Percentiles rank a stretch among this genome's conserved stretches.
Evolutionary conservation across 2,329 filamentous ascomycete species (phyloP).

Genomic region (Penicillium sp.): DNA sequence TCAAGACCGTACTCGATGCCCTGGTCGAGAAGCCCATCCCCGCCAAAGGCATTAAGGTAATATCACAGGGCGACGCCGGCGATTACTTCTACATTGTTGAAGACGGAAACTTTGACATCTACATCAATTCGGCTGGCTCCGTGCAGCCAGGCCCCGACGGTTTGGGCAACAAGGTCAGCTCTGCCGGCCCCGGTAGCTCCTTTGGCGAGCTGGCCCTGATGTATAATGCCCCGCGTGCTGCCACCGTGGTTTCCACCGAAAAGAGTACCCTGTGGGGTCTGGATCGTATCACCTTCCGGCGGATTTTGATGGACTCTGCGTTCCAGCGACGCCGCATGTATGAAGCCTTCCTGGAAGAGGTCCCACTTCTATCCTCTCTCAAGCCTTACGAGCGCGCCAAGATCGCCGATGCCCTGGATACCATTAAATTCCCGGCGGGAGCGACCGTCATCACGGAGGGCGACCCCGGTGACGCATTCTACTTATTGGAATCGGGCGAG

Average conservation of each 20-base stretch:
- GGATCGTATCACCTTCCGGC: constrained; percentile 92
- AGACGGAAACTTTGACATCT: constrained; percentile 81
- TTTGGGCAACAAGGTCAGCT: constrained; percentile 74
- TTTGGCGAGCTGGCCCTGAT: constrained; percentile 96
- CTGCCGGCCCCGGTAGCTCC: constrained; percentile 79
- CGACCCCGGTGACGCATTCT: constrained; percentile 87
- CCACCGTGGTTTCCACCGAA: constrained; percentile 82
- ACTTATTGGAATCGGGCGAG: constrained; percentile 79
- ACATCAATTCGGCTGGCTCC: constrained; percentile 72
- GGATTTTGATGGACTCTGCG: constrained; percentile 96
- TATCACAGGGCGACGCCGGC: constrained; percentile 88
- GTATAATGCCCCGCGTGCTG: constrained; percentile 96
- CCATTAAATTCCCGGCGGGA: constrained; percentile 73
- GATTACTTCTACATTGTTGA: constrained; percentile 99
- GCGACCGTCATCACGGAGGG: constrained; percentile 86
- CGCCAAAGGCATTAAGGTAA: constrained; percentile 83
- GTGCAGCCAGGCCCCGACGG: constrained; percentile 76
- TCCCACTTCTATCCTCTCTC: constrained; percentile 74
- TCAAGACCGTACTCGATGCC: constrained; percentile 77
- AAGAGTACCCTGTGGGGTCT: constrained; percentile 85
- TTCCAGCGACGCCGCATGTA: constrained; percentile 96
- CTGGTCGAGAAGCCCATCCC: constrained; percentile 93
- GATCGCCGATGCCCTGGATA: constrained; percentile 93
- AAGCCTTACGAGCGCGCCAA: constrained; percentile 93
- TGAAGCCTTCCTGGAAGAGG: constrained; percentile 92